phyloP scores from a whole-genome alignment of 257 asterid species.

The Solanum lycopersicoides region DNA sequence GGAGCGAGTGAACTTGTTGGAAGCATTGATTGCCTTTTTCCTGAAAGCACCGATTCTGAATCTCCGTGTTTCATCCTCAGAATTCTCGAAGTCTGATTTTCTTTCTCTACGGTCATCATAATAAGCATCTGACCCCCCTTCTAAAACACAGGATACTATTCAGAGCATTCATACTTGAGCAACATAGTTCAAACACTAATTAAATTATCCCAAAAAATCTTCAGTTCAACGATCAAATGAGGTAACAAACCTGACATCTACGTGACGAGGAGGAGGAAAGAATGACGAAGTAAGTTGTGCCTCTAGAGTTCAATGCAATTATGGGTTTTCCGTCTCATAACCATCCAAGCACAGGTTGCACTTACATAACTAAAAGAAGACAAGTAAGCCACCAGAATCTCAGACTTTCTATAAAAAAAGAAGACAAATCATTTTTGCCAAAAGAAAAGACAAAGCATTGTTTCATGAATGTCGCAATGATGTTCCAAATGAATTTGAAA shows the following conservation, averaged over 20 bases:
- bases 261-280: not conserved
- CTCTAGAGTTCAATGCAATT: not conserved
- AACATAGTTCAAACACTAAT: not conserved
- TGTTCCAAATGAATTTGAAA: not conserved
- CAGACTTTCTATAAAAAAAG: not conserved
- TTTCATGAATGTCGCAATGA: not conserved
- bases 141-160: not conserved
- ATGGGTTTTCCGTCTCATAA: not conserved
- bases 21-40: constrained; percentile 82
- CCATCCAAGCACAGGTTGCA: not conserved
- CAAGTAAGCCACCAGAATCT: not conserved
- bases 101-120: constrained; percentile 66
- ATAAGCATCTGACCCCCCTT: not conserved
- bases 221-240: not conserved
- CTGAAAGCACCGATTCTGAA: constrained; percentile 59
- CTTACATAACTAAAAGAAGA: not conserved
- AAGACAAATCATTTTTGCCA: not conserved
- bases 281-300: not conserved
- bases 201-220: not conserved
- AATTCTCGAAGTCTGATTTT: constrained; percentile 60
- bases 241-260: not conserved
- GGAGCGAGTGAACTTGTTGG: constrained; percentile 80
- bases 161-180: not conserved
- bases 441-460: not conserved
- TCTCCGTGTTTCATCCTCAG: constrained; percentile 75